phyloP scores from a whole-genome alignment of 371 early-diverging fungal species.

The Phascolomyces articulosus region DNA sequence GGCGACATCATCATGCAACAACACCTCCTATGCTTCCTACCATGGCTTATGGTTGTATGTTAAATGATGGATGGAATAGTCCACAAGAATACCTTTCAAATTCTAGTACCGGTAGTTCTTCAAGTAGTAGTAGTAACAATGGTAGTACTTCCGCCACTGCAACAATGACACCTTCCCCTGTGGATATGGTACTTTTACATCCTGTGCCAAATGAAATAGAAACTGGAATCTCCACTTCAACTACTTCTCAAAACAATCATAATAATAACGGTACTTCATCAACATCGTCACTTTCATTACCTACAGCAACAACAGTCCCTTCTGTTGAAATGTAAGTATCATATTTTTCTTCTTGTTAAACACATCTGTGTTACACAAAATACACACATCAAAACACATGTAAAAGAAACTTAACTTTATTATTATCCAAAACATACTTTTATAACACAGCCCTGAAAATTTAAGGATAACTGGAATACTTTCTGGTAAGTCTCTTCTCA shows the following conservation, averaged over 20 bases:
- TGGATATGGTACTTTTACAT: neutral
- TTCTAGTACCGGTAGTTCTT: neutral
- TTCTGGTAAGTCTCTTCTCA: neutral
- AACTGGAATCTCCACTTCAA: neutral
- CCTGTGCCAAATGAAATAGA: neutral
- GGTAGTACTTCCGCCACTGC: neutral
- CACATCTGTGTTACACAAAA: neutral
- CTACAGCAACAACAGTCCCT: neutral
- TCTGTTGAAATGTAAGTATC: neutral
- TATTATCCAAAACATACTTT: no score
- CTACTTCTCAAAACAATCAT: no score
- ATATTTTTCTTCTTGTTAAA: neutral
- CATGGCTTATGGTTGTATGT: constrained; percentile 2
- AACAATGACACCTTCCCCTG: constrained; percentile 6
- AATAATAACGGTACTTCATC: no score
- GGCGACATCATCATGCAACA: neutral
- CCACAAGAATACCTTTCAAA: neutral
- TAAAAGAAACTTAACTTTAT: neutral
- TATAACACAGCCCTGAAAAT: neutral
- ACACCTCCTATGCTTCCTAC: constrained; percentile 6
- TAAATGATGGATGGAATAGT: neutral
- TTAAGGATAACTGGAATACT: constrained; percentile 5
- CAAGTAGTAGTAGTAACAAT: constrained; percentile 1
- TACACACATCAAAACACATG: neutral
- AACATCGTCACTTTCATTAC: no score